Percentiles rank a stretch among this genome's conserved stretches.
These are phyloP conservation scores for Chytriomyces confervae DNA, from an alignment of 192 early-diverging fungal genomes.

Conservation along the genomic window DNA sequence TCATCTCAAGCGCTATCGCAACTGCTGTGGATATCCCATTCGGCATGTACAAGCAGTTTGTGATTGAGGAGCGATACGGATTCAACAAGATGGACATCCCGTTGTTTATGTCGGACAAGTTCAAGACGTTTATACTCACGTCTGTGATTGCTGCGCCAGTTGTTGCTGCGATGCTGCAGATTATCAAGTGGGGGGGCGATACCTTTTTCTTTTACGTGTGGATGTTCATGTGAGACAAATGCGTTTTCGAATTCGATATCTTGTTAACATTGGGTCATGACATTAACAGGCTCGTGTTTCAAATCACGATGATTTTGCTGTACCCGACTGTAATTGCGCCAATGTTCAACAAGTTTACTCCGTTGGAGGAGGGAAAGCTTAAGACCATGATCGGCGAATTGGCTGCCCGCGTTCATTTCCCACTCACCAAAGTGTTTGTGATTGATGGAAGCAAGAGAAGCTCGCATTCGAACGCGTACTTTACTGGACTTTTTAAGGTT, in stretches of 20 bases:
- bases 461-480: conserved; percentile 94
- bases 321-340: conserved; percentile 97
- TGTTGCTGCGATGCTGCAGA: conserved; percentile 72
- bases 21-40: conserved; percentile 79
- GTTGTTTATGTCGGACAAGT: conserved; percentile 77
- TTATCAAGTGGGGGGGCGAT: conserved; percentile 81
- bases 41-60: conserved; percentile 88
- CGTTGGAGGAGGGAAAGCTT: conserved; percentile 82
- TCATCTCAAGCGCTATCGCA: conserved; percentile 60
- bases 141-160: conserved; percentile 79
- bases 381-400: conserved; percentile 80
- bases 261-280: not conserved
- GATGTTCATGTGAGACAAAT: conserved; percentile 75
- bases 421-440: conserved; percentile 94
- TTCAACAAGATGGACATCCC: conserved; percentile 96
- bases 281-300: conserved; percentile 46
- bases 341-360: conserved; percentile 93
- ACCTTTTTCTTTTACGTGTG: conserved; percentile 92
- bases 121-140: conserved; percentile 75
- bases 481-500: conserved; percentile 88
- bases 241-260: not conserved
- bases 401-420: conserved; percentile 82
- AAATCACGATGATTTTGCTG: conserved; percentile 63
- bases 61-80: conserved; percentile 91
- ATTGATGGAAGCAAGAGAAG: conserved; percentile 92